These are phyloP conservation scores for Limonium bicolor DNA, from an alignment of 148 eudicot genomes.

Conservation along the genomic window DNA sequence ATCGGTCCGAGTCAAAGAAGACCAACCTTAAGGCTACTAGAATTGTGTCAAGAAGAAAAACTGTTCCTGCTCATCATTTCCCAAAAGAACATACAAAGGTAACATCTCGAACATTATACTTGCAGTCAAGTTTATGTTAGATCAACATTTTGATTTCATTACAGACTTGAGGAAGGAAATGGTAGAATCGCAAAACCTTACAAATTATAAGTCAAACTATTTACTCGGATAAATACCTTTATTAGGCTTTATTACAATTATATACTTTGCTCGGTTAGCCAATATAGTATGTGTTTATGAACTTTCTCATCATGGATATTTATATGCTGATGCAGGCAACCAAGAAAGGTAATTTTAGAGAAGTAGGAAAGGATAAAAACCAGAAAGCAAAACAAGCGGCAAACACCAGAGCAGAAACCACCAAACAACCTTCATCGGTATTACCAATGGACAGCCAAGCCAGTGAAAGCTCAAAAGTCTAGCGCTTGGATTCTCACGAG, in stretches of 20 bases:
- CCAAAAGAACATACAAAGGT: constrained; percentile 29
- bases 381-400: constrained; percentile 17
- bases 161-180: too few species aligned
- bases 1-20: constrained; percentile 5
- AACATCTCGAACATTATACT: too few species aligned
- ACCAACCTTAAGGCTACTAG: constrained; percentile 20
- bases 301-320: background rate
- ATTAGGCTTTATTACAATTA: too few species aligned
- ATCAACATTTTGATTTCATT: too few species aligned
- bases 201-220: too few species aligned
- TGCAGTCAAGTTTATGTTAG: too few species aligned
- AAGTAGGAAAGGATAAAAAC: constrained; percentile 14
- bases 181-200: too few species aligned
- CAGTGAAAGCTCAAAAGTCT: constrained; percentile 4
- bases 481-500: constrained; percentile 1
- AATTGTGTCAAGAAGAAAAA: constrained; percentile 33
- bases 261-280: too few species aligned
- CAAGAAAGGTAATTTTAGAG: constrained; percentile 18
- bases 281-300: too few species aligned
- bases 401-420: constrained; percentile 9
- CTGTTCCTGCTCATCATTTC: constrained; percentile 19
- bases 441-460: constrained; percentile 1
- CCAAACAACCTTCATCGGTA: constrained; percentile 10
- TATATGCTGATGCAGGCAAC: constrained; percentile 12
- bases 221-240: too few species aligned